A percentile compares a stretch with the other conserved stretches of the same genome.
These are phyloP conservation scores for Paradendryphiella salina DNA, from an alignment of 2,329 filamentous ascomycete genomes.

Conservation along the genomic window DNA sequence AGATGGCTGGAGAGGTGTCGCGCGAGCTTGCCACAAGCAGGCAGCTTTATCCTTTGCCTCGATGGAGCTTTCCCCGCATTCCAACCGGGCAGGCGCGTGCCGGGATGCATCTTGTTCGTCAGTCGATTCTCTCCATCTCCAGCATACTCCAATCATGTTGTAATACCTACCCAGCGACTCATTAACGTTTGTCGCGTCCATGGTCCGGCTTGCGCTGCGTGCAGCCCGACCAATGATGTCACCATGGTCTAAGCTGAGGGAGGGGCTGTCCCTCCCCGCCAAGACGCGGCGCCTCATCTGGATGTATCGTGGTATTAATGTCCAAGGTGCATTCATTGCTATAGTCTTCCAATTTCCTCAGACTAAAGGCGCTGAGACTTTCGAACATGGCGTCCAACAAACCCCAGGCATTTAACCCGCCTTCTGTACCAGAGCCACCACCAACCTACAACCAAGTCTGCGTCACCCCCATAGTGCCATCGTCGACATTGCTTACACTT, in stretches of 20 bases:
- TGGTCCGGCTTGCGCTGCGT: conserved; percentile 5
- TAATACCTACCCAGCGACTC: conserved; percentile 7
- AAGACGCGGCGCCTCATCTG: neutral
- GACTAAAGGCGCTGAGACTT: neutral
- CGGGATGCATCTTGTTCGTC: conserved; percentile 8
- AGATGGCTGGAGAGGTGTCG: neutral
- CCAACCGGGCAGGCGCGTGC: conserved; percentile 13
- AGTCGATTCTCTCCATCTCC: neutral
- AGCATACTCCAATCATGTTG: conserved; percentile 7
- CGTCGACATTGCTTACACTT: conserved; percentile 38
- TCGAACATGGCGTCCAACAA: conserved; percentile 21
- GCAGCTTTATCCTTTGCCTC: conserved; percentile 14
- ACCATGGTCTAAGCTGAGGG: conserved; percentile 1
- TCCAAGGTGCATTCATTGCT: neutral
- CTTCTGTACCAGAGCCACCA: conserved; percentile 30
- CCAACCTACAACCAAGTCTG: conserved; percentile 40
- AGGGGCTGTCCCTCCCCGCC: conserved; percentile 10
- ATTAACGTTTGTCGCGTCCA: neutral
- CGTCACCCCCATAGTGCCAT: conserved; percentile 36
- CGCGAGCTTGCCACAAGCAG: conserved; percentile 1
- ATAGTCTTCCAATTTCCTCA: neutral
- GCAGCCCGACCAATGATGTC: conserved; percentile 7
- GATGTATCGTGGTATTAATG: neutral
- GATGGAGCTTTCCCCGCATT: conserved; percentile 33
- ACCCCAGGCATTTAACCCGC: conserved; percentile 38